Evolutionary conservation across 345 rosid species (phyloP).

Genomic region (Erysimum cheiranthoides): DNA sequence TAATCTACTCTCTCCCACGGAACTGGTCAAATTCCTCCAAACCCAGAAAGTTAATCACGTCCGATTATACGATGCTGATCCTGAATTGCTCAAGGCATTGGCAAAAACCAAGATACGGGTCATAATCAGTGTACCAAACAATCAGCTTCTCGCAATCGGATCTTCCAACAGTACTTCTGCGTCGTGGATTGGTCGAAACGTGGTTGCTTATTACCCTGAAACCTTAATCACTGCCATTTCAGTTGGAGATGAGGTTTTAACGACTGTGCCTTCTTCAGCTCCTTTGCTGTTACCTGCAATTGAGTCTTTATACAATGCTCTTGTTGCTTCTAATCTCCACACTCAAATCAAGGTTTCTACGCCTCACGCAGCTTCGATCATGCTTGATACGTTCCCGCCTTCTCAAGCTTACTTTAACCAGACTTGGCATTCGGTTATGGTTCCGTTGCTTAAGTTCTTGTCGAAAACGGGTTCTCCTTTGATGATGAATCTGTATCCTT

Average conservation of each 20-base stretch:
- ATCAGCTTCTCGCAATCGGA: conserved; percentile 93
- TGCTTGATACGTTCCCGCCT: conserved; percentile 89
- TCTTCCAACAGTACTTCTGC: conserved; percentile 90
- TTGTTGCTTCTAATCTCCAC: conserved; percentile 91
- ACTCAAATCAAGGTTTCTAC: conserved; percentile 88
- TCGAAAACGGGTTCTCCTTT: conserved; percentile 80
- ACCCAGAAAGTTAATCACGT: conserved; percentile 75
- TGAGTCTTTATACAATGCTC: conserved; percentile 80
- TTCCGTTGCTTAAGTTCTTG: conserved; percentile 80
- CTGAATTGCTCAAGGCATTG: conserved; percentile 75
- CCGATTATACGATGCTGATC: conserved; percentile 82
- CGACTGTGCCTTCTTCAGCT: conserved; percentile 86
- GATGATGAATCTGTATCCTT: conserved; percentile 98
- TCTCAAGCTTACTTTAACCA: conserved; percentile 96
- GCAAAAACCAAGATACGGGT: conserved; percentile 90
- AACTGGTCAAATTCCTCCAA: conserved; percentile 70
- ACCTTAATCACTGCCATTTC: conserved; percentile 74
- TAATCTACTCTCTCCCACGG: conserved; percentile 54
- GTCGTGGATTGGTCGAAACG: conserved; percentile 80
- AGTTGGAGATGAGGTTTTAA: conserved; percentile 94
- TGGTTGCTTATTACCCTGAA: conserved; percentile 80
- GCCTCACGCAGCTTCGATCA: conserved; percentile 81
- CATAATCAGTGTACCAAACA: conserved; percentile 87
- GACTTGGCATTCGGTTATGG: conserved; percentile 69
- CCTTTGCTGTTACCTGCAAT: conserved; percentile 86